A percentile compares a stretch with the other conserved stretches of the same genome.
phyloP scores from a whole-genome alignment of 1,139 yeast genomes.

The Nakaseomyces nivariensis region DNA sequence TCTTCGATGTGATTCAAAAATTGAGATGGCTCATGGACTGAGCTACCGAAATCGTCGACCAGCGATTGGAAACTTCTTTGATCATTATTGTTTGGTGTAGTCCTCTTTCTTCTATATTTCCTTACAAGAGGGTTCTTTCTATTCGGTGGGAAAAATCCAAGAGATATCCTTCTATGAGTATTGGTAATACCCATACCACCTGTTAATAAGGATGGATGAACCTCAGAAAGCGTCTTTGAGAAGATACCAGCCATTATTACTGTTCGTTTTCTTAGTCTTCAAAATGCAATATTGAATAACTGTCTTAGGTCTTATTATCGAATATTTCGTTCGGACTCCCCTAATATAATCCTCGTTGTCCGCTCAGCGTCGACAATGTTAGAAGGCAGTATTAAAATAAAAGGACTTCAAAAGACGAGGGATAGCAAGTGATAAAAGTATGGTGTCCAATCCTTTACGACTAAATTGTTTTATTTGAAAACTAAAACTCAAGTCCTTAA shows the following conservation, averaged over 20 bases:
- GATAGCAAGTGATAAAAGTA: too few relatives aligned
- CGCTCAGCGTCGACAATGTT: too few relatives aligned
- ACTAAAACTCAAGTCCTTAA: too few relatives aligned
- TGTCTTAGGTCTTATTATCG: too few relatives aligned
- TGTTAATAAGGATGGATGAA: constrained; percentile 31
- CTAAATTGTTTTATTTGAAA: too few relatives aligned
- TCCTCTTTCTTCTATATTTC: constrained; percentile 34
- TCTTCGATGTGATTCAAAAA: constrained; percentile 33
- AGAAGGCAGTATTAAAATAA: too few relatives aligned
- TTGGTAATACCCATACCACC: constrained; percentile 34
- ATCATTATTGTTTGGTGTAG: constrained; percentile 37
- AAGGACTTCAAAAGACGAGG: too few relatives aligned
- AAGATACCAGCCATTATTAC: constrained; percentile 19
- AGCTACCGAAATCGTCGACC: constrained; percentile 30
- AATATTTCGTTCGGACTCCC: neutral
- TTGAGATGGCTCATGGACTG: constrained; percentile 22
- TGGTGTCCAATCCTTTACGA: too few relatives aligned
- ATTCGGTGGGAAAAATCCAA: constrained; percentile 60
- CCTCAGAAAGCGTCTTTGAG: constrained; percentile 27
- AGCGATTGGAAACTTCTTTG: constrained; percentile 54
- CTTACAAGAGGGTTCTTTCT: constrained; percentile 57
- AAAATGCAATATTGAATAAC: neutral
- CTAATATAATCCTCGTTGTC: neutral
- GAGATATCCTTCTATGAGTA: constrained; percentile 36
- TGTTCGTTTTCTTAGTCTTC: neutral